phyloP scores from a whole-genome alignment of 805 yeast species.

The Kazachstania psychrophila region DNA sequence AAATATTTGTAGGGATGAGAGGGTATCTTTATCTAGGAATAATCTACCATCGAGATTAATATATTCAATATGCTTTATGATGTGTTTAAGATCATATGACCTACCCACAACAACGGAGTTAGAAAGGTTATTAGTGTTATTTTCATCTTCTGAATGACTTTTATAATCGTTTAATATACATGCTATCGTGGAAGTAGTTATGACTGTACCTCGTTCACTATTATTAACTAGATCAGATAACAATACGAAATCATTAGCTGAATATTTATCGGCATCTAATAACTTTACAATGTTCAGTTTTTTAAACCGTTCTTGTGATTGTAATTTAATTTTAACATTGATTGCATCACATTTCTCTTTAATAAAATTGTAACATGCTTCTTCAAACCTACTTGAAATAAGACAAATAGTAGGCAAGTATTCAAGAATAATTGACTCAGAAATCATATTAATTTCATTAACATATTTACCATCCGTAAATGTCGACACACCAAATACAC shows the following conservation, averaged over 20 bases:
- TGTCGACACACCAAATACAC: too few relatives aligned
- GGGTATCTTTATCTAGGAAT: slow-evolving; percentile 22
- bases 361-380: slow-evolving; percentile 6
- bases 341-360: slow-evolving; percentile 5
- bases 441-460: slow-evolving; percentile 11
- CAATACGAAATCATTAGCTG: slow-evolving; percentile 1
- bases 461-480: slow-evolving; percentile 1
- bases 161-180: slow-evolving; percentile 6
- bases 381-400: slow-evolving; percentile 14
- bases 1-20: slow-evolving; percentile 20
- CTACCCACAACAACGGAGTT: background rate
- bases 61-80: slow-evolving; percentile 4
- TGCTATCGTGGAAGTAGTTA: slow-evolving; percentile 8
- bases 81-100: background rate
- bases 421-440: slow-evolving; percentile 10
- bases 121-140: background rate
- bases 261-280: background rate
- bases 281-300: slow-evolving; percentile 1
- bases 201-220: slow-evolving; percentile 1
- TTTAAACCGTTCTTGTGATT: slow-evolving; percentile 8
- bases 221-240: slow-evolving; percentile 5
- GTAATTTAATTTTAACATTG: slow-evolving; percentile 9
- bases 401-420: slow-evolving; percentile 14
- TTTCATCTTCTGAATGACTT: background rate
- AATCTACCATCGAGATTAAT: slow-evolving; percentile 10